Evolutionary conservation across 495 filamentous ascomycete genomes (phyloP).

Genomic region (Tetracladium marchalianum): DNA sequence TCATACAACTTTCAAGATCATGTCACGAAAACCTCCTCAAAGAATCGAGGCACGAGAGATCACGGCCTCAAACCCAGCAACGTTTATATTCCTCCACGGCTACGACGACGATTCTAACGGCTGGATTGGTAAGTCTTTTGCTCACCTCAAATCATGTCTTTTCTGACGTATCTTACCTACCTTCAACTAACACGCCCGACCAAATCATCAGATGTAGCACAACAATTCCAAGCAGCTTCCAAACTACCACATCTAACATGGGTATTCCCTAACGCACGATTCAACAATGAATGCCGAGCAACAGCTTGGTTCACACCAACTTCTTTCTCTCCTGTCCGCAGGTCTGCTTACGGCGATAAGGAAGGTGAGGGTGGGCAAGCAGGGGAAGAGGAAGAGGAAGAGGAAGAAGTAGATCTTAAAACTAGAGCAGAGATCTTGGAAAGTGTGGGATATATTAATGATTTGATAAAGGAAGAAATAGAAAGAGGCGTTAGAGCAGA

Average conservation of each 20-base stretch:
- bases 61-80: constrained; percentile 21
- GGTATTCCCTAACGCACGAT: constrained; percentile 32
- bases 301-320: constrained; percentile 32
- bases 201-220: constrained; percentile 10
- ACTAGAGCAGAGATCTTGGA: constrained; percentile 26
- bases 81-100: constrained; percentile 35
- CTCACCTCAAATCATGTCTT: constrained; percentile 13
- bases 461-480: constrained; percentile 27
- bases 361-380: too few relatives aligned
- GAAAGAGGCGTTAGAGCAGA: constrained; percentile 24
- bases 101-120: constrained; percentile 31
- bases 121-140: constrained; percentile 22
- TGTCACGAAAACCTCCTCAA: constrained; percentile 19
- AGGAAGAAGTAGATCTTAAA: constrained; percentile 21
- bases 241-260: constrained; percentile 31
- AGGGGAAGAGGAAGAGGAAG: neutral
- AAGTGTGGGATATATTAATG: constrained; percentile 27
- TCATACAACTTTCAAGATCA: neutral
- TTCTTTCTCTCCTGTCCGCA: constrained; percentile 19
- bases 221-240: constrained; percentile 29
- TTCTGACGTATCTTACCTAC: constrained; percentile 4
- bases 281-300: constrained; percentile 28
- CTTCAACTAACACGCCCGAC: neutral
- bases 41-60: constrained; percentile 17
- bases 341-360: constrained; percentile 17